Conservation (phyloP, 2,329 filamentous ascomycete genomes). For the Fusarium aywerte region DNA sequence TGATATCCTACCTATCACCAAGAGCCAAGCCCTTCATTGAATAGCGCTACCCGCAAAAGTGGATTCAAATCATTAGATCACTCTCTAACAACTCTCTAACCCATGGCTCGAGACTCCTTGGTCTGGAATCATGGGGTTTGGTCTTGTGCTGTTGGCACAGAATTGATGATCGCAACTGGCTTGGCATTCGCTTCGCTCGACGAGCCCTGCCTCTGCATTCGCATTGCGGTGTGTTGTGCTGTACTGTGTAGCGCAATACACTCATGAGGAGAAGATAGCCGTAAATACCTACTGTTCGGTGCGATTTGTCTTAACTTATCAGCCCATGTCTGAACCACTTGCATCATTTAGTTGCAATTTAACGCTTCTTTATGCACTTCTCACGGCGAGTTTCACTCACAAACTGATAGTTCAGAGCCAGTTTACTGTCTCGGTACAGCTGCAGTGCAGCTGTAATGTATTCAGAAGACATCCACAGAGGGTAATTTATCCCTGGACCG, state of each 20-base stretch:
- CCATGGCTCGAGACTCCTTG: slow-evolving; percentile 10
- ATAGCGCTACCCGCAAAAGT: slow-evolving; percentile 18
- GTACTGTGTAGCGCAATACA: slow-evolving; percentile 1
- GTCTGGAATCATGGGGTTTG: slow-evolving; percentile 20
- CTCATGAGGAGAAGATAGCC: slow-evolving; percentile 23
- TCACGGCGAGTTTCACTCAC: slow-evolving; percentile 2
- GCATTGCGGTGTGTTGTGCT: slow-evolving; percentile 32
- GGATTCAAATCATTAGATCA: slow-evolving; percentile 5
- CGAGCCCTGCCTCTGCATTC: slow-evolving; percentile 25
- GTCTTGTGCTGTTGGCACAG: slow-evolving; percentile 18
- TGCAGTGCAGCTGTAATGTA: not conserved
- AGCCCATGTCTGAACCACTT: slow-evolving; percentile 25
- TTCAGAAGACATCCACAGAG: slow-evolving; percentile 3
- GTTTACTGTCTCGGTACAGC: not conserved
- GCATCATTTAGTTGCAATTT: not conserved
- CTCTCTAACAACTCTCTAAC: not conserved
- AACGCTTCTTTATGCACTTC: slow-evolving; percentile 2
- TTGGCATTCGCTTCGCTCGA: slow-evolving; percentile 20
- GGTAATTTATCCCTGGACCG: not conserved
- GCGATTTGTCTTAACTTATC: slow-evolving; percentile 28
- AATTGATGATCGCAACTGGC: slow-evolving; percentile 30
- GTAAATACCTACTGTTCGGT: slow-evolving; percentile 7
- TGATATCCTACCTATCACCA: not conserved
- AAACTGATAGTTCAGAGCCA: not conserved
- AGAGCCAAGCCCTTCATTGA: not conserved